Evolutionary conservation across 2,329 filamentous ascomycete genomes (phyloP).

Genomic region (Xylaria hypoxylon): DNA sequence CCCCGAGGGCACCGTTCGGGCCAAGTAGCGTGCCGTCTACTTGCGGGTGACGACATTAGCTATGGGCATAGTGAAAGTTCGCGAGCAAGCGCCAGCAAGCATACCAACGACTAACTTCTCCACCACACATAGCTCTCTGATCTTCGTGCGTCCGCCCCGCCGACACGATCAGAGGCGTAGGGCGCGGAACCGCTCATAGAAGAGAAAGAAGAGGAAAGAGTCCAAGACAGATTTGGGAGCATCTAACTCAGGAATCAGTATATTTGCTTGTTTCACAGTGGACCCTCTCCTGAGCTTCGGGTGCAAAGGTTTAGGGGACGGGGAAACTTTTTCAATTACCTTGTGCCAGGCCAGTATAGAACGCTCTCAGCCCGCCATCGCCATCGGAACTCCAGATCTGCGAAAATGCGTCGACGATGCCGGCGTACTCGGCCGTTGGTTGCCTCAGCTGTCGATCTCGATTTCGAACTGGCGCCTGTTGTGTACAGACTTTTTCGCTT

Average conservation of each 20-base stretch:
- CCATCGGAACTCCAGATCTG: conserved; percentile 71
- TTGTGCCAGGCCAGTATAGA: conserved; percentile 72
- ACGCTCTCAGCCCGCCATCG: conserved; percentile 76
- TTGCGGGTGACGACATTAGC: conserved; percentile 85
- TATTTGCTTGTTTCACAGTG: background rate
- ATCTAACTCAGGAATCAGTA: conserved; percentile 54
- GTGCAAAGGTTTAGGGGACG: background rate
- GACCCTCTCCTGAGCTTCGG: background rate
- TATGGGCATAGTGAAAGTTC: conserved; percentile 82
- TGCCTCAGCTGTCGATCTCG: conserved; percentile 22
- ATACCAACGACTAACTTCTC: conserved; percentile 82
- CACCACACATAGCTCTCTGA: conserved; percentile 64
- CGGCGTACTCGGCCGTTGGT: conserved; percentile 61
- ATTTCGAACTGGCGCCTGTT: conserved; percentile 9
- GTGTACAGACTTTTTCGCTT: conserved; percentile 19
- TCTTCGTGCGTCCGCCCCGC: conserved; percentile 25
- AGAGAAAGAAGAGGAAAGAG: conserved; percentile 87
- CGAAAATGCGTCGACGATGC: conserved; percentile 74
- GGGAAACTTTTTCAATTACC: conserved; percentile 44
- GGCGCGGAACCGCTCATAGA: conserved; percentile 69
- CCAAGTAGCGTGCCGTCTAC: conserved; percentile 70
- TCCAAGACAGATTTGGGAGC: conserved; percentile 76
- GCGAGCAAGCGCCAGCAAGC: conserved; percentile 78
- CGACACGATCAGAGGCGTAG: conserved; percentile 28
- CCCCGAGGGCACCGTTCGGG: conserved; percentile 51